Evolutionary conservation across 2,329 filamentous ascomycete species (phyloP).

Genomic region (Gnomoniopsis sp.): DNA sequence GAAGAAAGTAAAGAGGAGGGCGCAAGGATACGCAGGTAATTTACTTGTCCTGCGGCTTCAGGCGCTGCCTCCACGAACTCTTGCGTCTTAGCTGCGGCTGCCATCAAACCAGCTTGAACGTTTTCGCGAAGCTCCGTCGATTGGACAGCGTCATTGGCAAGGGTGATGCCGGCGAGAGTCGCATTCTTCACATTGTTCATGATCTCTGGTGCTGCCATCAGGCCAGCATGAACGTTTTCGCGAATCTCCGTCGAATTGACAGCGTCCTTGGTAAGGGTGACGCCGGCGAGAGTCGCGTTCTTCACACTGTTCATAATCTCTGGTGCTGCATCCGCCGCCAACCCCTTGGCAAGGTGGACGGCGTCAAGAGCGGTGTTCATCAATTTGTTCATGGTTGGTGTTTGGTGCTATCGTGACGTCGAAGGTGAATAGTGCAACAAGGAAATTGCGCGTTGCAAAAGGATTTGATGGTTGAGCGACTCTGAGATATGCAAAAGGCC

Average conservation of each 20-base stretch:
- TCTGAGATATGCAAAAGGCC: too few relatives aligned
- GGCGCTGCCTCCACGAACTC: conserved; percentile 1
- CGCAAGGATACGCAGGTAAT: neutral
- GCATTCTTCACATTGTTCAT: neutral
- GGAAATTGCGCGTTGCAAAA: too few relatives aligned
- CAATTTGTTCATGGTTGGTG: too few relatives aligned
- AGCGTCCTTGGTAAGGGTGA: neutral
- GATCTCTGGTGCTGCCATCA: neutral
- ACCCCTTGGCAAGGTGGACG: neutral
- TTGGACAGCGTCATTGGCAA: neutral
- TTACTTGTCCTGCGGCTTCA: neutral
- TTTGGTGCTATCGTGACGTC: too few relatives aligned
- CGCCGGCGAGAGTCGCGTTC: neutral
- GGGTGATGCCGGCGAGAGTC: neutral
- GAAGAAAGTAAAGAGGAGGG: too few relatives aligned
- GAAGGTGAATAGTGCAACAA: too few relatives aligned
- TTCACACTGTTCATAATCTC: neutral
- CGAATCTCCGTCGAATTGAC: too few relatives aligned
- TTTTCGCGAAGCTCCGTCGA: too few relatives aligned
- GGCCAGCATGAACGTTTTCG: neutral
- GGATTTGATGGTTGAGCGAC: too few relatives aligned
- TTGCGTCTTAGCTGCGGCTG: neutral
- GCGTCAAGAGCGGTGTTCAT: too few relatives aligned
- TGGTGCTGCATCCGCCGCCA: neutral
- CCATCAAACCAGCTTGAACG: neutral